Evolutionary conservation across 2,329 filamentous ascomycete genomes (phyloP).

Genomic region (Hymenoscyphus repandus): DNA sequence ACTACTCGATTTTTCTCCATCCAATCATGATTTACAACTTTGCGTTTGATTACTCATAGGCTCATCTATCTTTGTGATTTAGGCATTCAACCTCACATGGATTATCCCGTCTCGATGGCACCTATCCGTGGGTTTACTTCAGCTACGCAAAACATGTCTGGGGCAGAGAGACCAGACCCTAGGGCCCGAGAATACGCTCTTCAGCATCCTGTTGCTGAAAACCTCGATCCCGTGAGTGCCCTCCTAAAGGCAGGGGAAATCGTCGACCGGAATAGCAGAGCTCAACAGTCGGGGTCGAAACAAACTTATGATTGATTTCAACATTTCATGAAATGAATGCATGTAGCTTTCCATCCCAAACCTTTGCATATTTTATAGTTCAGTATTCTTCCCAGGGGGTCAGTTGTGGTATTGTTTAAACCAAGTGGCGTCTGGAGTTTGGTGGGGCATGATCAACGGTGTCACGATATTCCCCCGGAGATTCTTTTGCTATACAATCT

Average conservation of each 20-base stretch:
- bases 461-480: background rate
- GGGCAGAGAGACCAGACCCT: constrained; percentile 13
- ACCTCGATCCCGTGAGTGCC: constrained; percentile 54
- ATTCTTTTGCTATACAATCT: background rate
- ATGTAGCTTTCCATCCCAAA: background rate
- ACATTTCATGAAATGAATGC: background rate
- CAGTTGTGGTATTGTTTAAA: background rate
- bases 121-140: constrained; percentile 22
- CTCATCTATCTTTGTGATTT: background rate
- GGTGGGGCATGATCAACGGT: background rate
- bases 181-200: constrained; percentile 20
- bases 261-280: constrained; percentile 39
- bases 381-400: background rate
- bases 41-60: background rate
- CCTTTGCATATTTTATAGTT: background rate
- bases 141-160: constrained; percentile 4
- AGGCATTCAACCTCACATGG: background rate
- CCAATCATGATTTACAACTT: background rate
- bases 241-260: constrained; percentile 55
- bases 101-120: constrained; percentile 13
- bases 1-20: background rate
- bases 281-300: constrained; percentile 8
- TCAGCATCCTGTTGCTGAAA: constrained; percentile 22
- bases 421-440: background rate
- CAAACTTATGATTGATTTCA: background rate